Evolutionary conservation across 2,329 filamentous ascomycete genomes (phyloP).

Genomic region (Elsinoe ampelina): DNA sequence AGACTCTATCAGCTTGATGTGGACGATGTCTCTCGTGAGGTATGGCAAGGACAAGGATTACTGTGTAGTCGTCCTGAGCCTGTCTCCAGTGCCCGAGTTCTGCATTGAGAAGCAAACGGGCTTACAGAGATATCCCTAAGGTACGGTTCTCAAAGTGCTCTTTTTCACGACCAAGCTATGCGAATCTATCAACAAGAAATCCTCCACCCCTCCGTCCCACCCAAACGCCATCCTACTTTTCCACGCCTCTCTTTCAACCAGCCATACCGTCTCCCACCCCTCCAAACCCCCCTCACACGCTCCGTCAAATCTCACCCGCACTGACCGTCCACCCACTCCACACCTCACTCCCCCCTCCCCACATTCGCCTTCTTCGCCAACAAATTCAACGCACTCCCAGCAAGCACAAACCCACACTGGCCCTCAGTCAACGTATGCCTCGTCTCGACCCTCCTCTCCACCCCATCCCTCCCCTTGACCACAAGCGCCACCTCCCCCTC

Average conservation of each 20-base stretch:
- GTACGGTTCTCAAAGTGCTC: no score
- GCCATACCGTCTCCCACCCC: neutral
- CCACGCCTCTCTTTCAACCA: neutral
- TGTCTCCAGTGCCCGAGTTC: no score
- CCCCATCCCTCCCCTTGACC: constrained; percentile 43
- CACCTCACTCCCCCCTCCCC: neutral
- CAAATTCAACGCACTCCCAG: constrained; percentile 87
- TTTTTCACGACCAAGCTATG: neutral
- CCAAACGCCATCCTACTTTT: neutral
- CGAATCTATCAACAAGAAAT: neutral
- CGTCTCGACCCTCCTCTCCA: constrained; percentile 62
- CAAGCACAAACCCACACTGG: constrained; percentile 85
- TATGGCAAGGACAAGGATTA: no score
- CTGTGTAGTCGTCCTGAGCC: no score
- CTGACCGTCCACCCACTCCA: no score
- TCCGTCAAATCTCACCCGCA: neutral
- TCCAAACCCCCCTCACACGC: neutral
- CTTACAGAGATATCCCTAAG: no score
- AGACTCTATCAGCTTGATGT: no score
- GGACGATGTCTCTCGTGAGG: no score
- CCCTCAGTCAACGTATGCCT: constrained; percentile 82
- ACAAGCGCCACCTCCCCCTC: constrained; percentile 63
- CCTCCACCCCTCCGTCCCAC: neutral
- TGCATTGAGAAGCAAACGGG: no score
- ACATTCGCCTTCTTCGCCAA: constrained; percentile 53